Conservation (phyloP, 73 alveolate species). For the Tetrahymena elliotti region DNA sequence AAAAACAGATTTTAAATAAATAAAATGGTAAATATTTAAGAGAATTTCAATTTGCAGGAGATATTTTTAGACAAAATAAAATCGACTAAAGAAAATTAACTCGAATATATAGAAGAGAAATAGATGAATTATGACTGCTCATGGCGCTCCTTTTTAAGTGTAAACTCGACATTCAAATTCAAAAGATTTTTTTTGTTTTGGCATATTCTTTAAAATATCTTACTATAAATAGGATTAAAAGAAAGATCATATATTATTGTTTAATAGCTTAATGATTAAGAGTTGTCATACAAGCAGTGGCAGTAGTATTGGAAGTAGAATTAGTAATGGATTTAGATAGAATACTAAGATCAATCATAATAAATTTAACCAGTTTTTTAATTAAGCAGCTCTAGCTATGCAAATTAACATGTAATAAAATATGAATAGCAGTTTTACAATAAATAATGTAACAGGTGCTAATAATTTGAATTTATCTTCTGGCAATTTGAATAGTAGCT, state of each 20-base stretch:
- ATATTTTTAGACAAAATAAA: background rate
- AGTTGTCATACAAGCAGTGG: background rate
- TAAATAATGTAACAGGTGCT: background rate
- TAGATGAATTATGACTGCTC: background rate
- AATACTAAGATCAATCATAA: background rate
- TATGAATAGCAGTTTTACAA: background rate
- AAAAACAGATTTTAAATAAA: background rate
- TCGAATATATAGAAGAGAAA: background rate
- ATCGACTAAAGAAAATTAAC: background rate
- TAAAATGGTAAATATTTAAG: background rate
- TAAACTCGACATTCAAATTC: background rate
- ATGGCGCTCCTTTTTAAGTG: background rate
- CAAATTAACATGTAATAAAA: background rate
- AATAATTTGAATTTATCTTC: background rate
- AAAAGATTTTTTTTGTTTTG: no score
- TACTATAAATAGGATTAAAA: background rate
- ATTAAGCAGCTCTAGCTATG: background rate
- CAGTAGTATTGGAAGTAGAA: background rate
- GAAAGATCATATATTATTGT: background rate
- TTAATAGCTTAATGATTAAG: background rate
- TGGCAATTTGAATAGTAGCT: background rate
- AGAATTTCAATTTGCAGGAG: background rate
- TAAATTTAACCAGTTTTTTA: background rate
- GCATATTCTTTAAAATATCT: no score
- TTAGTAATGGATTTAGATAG: background rate